These are phyloP conservation scores for Mortierella antarctica DNA, from an alignment of 192 early-diverging fungal species.

Conservation along the genomic window DNA sequence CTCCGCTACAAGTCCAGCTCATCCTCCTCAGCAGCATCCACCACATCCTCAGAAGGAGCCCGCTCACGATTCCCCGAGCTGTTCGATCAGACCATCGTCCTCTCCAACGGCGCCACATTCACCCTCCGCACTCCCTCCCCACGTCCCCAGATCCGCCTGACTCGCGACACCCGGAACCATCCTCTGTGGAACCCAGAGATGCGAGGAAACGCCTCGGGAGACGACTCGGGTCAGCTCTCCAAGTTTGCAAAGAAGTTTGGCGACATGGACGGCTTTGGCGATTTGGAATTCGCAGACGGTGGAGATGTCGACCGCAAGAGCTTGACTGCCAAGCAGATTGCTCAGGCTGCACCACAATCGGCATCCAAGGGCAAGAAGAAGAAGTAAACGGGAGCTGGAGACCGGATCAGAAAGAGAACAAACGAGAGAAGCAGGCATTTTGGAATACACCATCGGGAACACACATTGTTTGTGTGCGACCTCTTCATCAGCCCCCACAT, in stretches of 20 bases:
- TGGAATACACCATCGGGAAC: too few relatives aligned
- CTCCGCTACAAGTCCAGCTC: constrained; percentile 29
- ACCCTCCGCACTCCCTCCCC: constrained; percentile 87
- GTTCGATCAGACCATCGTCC: constrained; percentile 87
- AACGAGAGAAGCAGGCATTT: too few relatives aligned
- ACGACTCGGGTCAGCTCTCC: constrained; percentile 83
- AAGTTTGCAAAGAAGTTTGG: constrained; percentile 87
- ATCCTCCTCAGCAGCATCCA: background rate
- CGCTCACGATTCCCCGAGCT: constrained; percentile 65
- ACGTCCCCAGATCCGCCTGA: constrained; percentile 82
- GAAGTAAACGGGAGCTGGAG: constrained; percentile 24
- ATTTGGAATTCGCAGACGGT: constrained; percentile 60
- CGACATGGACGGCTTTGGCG: constrained; percentile 66
- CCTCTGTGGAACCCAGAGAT: constrained; percentile 91
- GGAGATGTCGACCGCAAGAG: constrained; percentile 50
- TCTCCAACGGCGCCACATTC: constrained; percentile 92
- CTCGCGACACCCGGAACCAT: constrained; percentile 94
- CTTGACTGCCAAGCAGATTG: constrained; percentile 48
- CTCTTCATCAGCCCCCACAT: too few relatives aligned
- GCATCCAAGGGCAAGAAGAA: constrained; percentile 55
- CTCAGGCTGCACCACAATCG: constrained; percentile 18
- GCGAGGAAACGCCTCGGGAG: constrained; percentile 65
- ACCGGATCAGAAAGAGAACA: too few relatives aligned
- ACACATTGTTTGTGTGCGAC: too few relatives aligned
- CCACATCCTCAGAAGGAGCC: constrained; percentile 4